Evolutionary conservation across 1,284 basidiomycete genomes (phyloP), one percentile per base, ranked within the genome.

Genomic region (Ceratobasidium sp.): DNA sequence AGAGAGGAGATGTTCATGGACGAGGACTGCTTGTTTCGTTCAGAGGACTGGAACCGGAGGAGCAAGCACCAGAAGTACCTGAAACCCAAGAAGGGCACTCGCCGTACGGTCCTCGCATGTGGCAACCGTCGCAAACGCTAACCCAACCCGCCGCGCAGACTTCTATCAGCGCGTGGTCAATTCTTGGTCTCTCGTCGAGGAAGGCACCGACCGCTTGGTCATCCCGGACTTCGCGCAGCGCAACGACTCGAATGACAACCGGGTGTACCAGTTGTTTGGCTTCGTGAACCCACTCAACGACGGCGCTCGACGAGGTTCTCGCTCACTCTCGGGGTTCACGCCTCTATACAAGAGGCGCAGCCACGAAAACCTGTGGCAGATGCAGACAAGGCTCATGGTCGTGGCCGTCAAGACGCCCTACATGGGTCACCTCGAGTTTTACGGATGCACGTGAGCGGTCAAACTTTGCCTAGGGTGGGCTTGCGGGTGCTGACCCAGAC

Each of bases 361-460:
- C 33, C 67, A 69, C 33, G 33, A 23, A 10, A 52, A 69, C 33
- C 5, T 69, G 6, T 69, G 67, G 67, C 67, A 69, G 35, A 50
- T 69, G 52, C 35, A 52, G 18, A 54, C 50, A 0, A 16, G 0
- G 20, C 3, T 64, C 5, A 10, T 64, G n/a, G 5, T 7, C 2
- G 41, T n/a, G 1, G 3, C 14, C 2, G 38, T 64, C 38, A 23
- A 33, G 16, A 46, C 38, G 4, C 62, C 41, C 0, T n/a, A 35
- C 38, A 16, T 27, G 20, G 62, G 41, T 0, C 1, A 2, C 3
- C 23, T 64, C 20, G 5, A 14, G n/a, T 64, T 64, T 27, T 44
- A 23, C n/a, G 41, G 62, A 1, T 64, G 62, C 38, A n/a, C 1
- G 62, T 64, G 23, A 64, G 62, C 20, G 7, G 10, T n/a, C n/a